These are phyloP conservation scores for Globisporangium yorkense DNA, from an alignment of 352 stramenopile species.

Conservation along the genomic window DNA sequence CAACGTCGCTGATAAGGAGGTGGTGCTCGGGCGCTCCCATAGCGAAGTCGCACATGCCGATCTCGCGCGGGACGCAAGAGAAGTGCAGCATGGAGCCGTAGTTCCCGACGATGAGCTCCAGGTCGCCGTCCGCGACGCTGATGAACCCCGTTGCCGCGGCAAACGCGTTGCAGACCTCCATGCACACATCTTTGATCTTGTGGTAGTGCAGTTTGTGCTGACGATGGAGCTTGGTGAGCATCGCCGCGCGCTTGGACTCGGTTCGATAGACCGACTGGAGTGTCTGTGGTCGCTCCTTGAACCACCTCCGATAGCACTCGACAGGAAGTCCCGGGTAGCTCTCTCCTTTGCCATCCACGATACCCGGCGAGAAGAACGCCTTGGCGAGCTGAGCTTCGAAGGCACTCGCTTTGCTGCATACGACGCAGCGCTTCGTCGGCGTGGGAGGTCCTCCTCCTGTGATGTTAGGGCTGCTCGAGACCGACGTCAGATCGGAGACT, in stretches of 20 bases:
- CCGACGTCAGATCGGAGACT: neutral
- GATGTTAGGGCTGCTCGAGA: neutral
- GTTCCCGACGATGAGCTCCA: constrained; percentile 21
- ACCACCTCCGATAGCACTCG: constrained; percentile 21
- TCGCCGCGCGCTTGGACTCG: constrained; percentile 13
- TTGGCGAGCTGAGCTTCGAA: constrained; percentile 16
- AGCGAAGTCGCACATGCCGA: constrained; percentile 23
- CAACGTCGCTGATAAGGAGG: constrained; percentile 9
- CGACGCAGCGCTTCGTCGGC: constrained; percentile 4
- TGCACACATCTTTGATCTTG: constrained; percentile 14
- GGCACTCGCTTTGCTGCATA: constrained; percentile 13
- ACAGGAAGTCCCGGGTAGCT: constrained; percentile 11
- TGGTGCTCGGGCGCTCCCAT: constrained; percentile 12
- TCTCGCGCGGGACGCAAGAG: constrained; percentile 22
- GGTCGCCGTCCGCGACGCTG: constrained; percentile 12
- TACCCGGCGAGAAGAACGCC: constrained; percentile 15
- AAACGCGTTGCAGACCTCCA: constrained; percentile 7
- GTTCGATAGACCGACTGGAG: constrained; percentile 3
- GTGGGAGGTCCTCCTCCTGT: neutral
- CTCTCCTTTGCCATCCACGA: constrained; percentile 13
- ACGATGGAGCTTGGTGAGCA: constrained; percentile 15
- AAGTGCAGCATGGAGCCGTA: constrained; percentile 20
- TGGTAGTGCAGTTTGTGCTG: constrained; percentile 23
- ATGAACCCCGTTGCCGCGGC: constrained; percentile 12
- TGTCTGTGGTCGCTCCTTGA: constrained; percentile 7